Evolutionary conservation across 2,329 filamentous ascomycete species (phyloP).

Genomic region (Trichoderma atroviride): DNA sequence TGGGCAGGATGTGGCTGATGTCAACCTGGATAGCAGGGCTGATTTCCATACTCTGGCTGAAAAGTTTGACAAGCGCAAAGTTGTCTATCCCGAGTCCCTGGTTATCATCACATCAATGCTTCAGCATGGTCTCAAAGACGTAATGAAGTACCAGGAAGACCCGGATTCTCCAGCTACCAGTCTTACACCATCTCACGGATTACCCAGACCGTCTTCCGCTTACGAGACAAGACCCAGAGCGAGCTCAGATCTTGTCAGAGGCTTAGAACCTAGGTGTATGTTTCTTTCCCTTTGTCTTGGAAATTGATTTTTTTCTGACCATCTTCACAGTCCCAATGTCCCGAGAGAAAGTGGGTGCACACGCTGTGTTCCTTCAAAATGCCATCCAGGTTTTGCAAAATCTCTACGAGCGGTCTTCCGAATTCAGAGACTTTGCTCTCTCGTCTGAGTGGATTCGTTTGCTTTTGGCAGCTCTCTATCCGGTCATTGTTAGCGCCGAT

Average conservation of each 20-base stretch:
- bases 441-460: conserved; percentile 80
- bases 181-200: conserved; percentile 16
- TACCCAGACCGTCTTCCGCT: conserved; percentile 17
- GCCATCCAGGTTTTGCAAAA: conserved; percentile 79
- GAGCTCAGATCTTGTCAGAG: conserved; percentile 66
- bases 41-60: conserved; percentile 74
- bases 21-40: conserved; percentile 73
- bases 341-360: conserved; percentile 51
- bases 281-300: conserved; percentile 1
- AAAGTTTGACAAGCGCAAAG: conserved; percentile 68
- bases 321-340: conserved; percentile 34
- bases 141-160: conserved; percentile 64
- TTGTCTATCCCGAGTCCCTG: conserved; percentile 77
- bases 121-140: conserved; percentile 76
- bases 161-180: conserved; percentile 53
- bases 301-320: conserved; percentile 25
- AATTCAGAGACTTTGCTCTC: conserved; percentile 81
- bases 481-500: conserved; percentile 84
- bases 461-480: conserved; percentile 79
- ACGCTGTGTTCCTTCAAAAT: conserved; percentile 70
- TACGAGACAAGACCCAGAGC: conserved; percentile 45
- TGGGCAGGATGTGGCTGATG: conserved; percentile 74
- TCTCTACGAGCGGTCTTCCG: conserved; percentile 72
- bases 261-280: conserved; percentile 59
- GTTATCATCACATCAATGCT: conserved; percentile 84